phyloP scores from a whole-genome alignment of 2,329 filamentous ascomycete species.

The Penicillium sp. region DNA sequence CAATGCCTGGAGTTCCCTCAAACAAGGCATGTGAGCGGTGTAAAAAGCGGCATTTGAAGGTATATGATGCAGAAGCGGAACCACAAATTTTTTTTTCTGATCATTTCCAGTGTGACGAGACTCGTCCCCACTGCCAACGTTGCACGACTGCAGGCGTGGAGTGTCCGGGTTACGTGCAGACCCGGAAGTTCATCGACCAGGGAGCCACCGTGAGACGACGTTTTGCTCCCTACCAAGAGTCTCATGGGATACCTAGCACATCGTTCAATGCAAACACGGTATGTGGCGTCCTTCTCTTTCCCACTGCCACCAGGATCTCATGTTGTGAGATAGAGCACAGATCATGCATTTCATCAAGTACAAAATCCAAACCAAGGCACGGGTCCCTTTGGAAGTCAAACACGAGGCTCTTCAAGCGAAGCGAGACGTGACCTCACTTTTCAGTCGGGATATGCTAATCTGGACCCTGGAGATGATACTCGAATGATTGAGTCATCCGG shows the following conservation, averaged over 20 bases:
- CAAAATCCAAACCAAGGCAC: constrained; percentile 4
- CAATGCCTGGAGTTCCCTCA: constrained; percentile 41
- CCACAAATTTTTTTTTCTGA: not conserved
- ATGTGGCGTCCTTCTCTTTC: not conserved
- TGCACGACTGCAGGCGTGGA: constrained; percentile 38
- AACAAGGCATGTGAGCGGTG: constrained; percentile 42
- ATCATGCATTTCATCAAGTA: not conserved
- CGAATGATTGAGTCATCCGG: not conserved
- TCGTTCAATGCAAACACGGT: constrained; percentile 5
- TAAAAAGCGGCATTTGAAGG: constrained; percentile 42
- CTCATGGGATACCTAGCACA: constrained; percentile 9
- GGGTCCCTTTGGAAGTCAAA: too few species aligned
- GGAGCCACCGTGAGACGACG: constrained; percentile 41
- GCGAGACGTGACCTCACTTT: too few species aligned
- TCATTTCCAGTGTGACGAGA: constrained; percentile 39
- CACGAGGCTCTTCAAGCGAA: too few species aligned
- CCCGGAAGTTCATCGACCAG: constrained; percentile 45
- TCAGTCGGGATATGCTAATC: too few species aligned
- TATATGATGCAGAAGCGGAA: constrained; percentile 14
- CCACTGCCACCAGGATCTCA: not conserved
- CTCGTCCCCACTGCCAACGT: constrained; percentile 39
- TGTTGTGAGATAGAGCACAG: not conserved
- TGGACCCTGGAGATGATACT: too few species aligned
- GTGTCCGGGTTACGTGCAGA: constrained; percentile 45
- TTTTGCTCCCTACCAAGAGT: constrained; percentile 40